Evolutionary conservation across 345 rosid species (phyloP).

Genomic region (Microcos paniculata): DNA sequence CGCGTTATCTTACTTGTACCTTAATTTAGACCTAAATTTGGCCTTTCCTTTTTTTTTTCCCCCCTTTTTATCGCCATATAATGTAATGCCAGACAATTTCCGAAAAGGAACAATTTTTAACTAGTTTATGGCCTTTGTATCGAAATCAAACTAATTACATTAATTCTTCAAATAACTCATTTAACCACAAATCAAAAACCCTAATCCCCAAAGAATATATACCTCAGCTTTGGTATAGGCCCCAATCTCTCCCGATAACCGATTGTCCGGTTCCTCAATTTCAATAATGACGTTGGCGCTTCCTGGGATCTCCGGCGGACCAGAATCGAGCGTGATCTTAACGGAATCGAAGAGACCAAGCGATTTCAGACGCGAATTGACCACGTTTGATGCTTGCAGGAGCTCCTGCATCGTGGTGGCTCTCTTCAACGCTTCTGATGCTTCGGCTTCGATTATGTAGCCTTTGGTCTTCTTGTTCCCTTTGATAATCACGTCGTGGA

Average conservation of each 20-base stretch:
- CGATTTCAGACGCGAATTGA: slow-evolving; percentile 59
- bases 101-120: neutral
- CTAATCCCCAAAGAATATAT: neutral
- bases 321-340: slow-evolving; percentile 75
- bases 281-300: slow-evolving; percentile 74
- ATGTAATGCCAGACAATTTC: neutral
- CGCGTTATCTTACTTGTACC: neutral
- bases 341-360: slow-evolving; percentile 83
- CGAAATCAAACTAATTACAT: neutral
- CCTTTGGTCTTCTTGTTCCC: slow-evolving; percentile 88
- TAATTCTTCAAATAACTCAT: neutral
- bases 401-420: slow-evolving; percentile 73
- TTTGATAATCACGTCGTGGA: slow-evolving; percentile 73
- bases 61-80: neutral
- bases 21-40: neutral
- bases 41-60: too few species aligned
- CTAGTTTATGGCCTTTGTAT: neutral
- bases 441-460: slow-evolving; percentile 64
- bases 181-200: slow-evolving; percentile 3
- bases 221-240: slow-evolving; percentile 78
- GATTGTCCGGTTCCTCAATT: slow-evolving; percentile 61
- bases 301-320: slow-evolving; percentile 88
- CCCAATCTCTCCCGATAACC: slow-evolving; percentile 69
- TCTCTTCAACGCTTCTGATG: slow-evolving; percentile 48
- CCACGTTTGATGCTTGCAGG: slow-evolving; percentile 57